A percentile compares a stretch with the other conserved stretches of the same genome.
Conservation (phyloP, 306 rosid genomes). For the Citrullus amarus region DNA sequence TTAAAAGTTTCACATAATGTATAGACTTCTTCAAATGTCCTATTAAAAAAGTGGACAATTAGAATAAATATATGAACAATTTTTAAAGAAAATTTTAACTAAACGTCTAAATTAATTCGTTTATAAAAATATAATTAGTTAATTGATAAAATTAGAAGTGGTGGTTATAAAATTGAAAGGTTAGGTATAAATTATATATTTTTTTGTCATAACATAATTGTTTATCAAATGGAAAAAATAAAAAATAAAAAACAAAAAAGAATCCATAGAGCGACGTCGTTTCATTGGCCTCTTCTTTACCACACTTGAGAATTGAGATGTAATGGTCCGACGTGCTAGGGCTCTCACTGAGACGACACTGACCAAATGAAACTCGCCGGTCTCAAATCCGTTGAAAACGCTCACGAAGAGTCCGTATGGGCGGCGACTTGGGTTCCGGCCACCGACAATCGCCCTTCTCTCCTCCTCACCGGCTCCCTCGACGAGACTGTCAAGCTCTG, state of each 20-base stretch:
- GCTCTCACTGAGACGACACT: constrained; percentile 7
- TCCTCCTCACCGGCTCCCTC: constrained; percentile 81
- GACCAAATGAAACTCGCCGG: constrained; percentile 76
- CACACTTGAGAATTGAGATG: background rate
- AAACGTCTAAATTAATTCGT: too few relatives aligned
- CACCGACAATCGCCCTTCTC: constrained; percentile 53
- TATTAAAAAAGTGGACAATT: too few relatives aligned
- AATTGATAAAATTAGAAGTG: too few relatives aligned
- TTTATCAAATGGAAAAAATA: too few relatives aligned
- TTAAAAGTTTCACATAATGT: too few relatives aligned
- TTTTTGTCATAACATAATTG: too few relatives aligned
- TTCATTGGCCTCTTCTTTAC: background rate
- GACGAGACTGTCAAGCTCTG: constrained; percentile 91
- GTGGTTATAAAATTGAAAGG: too few relatives aligned
- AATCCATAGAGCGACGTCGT: background rate
- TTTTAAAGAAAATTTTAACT: background rate
- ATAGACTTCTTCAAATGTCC: too few relatives aligned
- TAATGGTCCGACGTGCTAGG: background rate
- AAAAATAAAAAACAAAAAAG: too few relatives aligned
- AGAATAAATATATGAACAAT: too few relatives aligned
- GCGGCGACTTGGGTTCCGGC: constrained; percentile 87
- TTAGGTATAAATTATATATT: too few relatives aligned
- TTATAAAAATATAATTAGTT: too few relatives aligned
- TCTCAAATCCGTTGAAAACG: constrained; percentile 65
- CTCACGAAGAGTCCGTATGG: constrained; percentile 95